Base-by-base conservation (phyloP, 225 moss, liverwort and hornwort species). In the Rhytidiadelphus loreus region DNA sequence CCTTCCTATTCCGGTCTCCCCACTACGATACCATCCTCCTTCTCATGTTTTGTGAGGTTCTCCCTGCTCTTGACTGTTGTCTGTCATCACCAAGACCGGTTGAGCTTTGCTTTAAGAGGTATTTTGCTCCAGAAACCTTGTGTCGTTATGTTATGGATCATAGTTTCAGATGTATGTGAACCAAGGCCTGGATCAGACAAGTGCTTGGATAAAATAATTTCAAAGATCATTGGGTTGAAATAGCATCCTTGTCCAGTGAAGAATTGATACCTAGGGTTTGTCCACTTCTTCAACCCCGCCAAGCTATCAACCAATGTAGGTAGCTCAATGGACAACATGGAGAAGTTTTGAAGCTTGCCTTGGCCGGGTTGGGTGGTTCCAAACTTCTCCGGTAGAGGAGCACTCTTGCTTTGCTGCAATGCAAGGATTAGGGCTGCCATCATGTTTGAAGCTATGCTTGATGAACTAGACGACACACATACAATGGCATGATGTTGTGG, bases 351-450 rank as follows among this genome's bases (percentile, higher is more conserved):
- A 30, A 30, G 62, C 62, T 62, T 61, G 14, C 30, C 16, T 15
- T 13, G 29, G 29, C 0, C 0, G 0, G 3, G 8, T 12, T 8
- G 29, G 30, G 15, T 14, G 30, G 18, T 8, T 33, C 6, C 18
- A 33, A 18, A 64, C 16, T 60, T 60, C 60, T 60, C 28, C 1
- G 1, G 7, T 61, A 11, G 15, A 62, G 8, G 62, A 63, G 63
- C 4, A 3, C 17, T 63, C 32, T 1, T 17, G 2, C 16, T 4
- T 32, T 62, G 62, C 16, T 32, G 8, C 32, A 32, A 16, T 32
- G 32, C 63, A 32, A 62, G 30, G 30, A 62, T 63, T 32, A 63
- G 63, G 32, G 9, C 5, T 63, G 8, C 0, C 9, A 2, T 1
- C 2, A 16, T 1, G 62, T 30, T 8, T 16, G 30, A 62, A 30